A percentile compares a stretch with the other conserved stretches of the same genome.
Conservation (phyloP, 1,139 yeast genomes). For the Geotrichum candidum region DNA sequence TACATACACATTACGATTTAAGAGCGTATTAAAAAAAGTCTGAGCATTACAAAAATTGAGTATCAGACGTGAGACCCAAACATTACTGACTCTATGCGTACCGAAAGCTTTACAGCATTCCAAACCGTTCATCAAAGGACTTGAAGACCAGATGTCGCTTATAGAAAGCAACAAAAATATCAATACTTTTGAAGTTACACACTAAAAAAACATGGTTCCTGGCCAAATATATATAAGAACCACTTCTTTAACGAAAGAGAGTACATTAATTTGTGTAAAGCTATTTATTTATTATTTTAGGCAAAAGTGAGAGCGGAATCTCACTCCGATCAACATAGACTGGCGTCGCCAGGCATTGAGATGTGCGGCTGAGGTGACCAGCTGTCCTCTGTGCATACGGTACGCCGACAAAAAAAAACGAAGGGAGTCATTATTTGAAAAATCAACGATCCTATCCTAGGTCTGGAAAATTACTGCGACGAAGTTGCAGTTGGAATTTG, state of each 20-base stretch:
- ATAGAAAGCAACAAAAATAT: too few relatives aligned
- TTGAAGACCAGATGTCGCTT: not conserved
- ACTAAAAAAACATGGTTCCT: too few relatives aligned
- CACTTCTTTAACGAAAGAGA: too few relatives aligned
- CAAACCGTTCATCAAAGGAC: not conserved
- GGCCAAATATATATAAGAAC: too few relatives aligned
- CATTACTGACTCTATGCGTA: not conserved
- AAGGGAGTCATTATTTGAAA: too few relatives aligned
- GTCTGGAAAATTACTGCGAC: too few relatives aligned
- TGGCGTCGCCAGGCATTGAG: not conserved
- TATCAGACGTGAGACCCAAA: not conserved
- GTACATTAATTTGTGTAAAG: too few relatives aligned
- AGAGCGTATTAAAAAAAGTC: not conserved
- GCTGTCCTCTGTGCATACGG: not conserved
- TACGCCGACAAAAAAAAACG: not conserved
- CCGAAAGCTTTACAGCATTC: not conserved
- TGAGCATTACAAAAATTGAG: not conserved
- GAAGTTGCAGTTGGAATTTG: too few relatives aligned
- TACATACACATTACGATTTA: not conserved
- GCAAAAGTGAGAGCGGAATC: not conserved
- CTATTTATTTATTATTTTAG: too few relatives aligned
- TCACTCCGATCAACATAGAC: not conserved
- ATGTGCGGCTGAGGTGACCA: not conserved
- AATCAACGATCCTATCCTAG: too few relatives aligned
- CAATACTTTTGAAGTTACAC: too few relatives aligned